phyloP scores from a whole-genome alignment of 2,329 filamentous ascomycete genomes.

The Pseudopyricularia javanii region DNA sequence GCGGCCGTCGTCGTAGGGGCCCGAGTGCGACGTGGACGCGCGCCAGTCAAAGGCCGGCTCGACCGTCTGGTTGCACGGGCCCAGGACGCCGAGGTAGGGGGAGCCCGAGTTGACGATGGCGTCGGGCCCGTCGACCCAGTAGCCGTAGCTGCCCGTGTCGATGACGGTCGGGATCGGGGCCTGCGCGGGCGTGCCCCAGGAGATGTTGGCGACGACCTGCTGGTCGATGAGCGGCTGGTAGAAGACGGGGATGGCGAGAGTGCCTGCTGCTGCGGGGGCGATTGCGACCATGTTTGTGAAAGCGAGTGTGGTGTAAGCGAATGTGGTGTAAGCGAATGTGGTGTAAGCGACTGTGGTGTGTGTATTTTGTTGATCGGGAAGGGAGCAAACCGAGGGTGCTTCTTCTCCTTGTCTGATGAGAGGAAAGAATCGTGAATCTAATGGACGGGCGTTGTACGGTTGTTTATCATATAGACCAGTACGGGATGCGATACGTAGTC shows the following conservation, averaged over 20 bases:
- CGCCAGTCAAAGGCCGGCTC: slow-evolving; percentile 2
- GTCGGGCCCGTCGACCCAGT: slow-evolving; percentile 10
- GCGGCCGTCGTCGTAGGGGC: slow-evolving; percentile 1
- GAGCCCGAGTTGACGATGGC: slow-evolving; percentile 8
- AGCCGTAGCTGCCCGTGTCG: slow-evolving; percentile 13
- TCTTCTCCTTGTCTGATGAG: not conserved
- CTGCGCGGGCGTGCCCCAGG: slow-evolving; percentile 7
- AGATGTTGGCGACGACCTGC: slow-evolving; percentile 12
- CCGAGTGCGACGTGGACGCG: slow-evolving; percentile 5
- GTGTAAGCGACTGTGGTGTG: no score
- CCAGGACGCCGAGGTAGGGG: slow-evolving; percentile 3
- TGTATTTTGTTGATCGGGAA: no score
- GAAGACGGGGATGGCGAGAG: not conserved
- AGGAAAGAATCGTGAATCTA: not conserved
- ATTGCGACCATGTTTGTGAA: not conserved
- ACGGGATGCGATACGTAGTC: no score
- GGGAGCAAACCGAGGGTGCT: not conserved
- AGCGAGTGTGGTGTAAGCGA: not conserved
- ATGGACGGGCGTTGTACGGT: not conserved
- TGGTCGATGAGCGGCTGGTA: slow-evolving; percentile 5
- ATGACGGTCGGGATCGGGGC: slow-evolving; percentile 11
- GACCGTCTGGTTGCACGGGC: slow-evolving; percentile 6
- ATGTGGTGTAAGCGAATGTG: not conserved
- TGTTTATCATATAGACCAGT: not conserved
- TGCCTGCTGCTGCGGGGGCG: slow-evolving; percentile 3